Percentiles rank a stretch among this genome's conserved stretches.
phyloP scores from a whole-genome alignment of 352 stramenopile genomes.

The Phytophthora pistaciae region DNA sequence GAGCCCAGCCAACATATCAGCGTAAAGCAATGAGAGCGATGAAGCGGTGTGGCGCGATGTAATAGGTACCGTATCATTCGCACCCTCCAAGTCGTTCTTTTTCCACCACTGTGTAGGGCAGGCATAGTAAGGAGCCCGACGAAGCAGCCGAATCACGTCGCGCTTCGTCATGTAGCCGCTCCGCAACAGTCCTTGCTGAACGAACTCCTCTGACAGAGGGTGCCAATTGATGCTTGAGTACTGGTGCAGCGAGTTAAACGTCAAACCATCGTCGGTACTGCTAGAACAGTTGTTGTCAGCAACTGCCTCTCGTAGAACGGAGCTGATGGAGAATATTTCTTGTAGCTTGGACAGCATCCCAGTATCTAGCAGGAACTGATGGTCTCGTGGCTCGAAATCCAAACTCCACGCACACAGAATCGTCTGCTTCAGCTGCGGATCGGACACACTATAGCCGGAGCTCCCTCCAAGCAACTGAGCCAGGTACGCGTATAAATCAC shows the following conservation, averaged over 20 bases:
- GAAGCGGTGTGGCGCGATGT: constrained; percentile 69
- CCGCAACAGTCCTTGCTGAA: constrained; percentile 75
- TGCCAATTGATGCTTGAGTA: constrained; percentile 79
- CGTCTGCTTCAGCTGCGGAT: constrained; percentile 77
- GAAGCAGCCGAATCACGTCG: constrained; percentile 73
- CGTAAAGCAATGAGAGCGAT: constrained; percentile 80
- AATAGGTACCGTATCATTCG: constrained; percentile 23
- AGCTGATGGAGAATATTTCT: constrained; percentile 79
- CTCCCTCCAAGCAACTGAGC: constrained; percentile 58
- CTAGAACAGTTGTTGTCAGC: constrained; percentile 23
- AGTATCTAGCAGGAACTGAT: constrained; percentile 82
- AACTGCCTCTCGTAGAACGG: constrained; percentile 51
- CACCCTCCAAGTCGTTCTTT: constrained; percentile 46
- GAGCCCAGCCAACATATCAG: constrained; percentile 70
- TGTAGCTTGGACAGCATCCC: constrained; percentile 81
- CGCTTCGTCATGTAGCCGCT: constrained; percentile 83
- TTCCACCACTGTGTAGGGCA: constrained; percentile 69
- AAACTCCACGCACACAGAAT: constrained; percentile 85
- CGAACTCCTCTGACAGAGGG: constrained; percentile 80
- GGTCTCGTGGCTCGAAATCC: constrained; percentile 87
- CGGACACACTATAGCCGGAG: constrained; percentile 36
- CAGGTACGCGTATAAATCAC: constrained; percentile 79
- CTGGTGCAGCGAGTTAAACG: constrained; percentile 4
- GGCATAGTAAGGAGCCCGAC: constrained; percentile 66
- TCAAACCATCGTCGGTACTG: constrained; percentile 4